Evolutionary conservation across 75 land plant species (phyloP).

Genomic region (Cupressus sempervirens): DNA sequence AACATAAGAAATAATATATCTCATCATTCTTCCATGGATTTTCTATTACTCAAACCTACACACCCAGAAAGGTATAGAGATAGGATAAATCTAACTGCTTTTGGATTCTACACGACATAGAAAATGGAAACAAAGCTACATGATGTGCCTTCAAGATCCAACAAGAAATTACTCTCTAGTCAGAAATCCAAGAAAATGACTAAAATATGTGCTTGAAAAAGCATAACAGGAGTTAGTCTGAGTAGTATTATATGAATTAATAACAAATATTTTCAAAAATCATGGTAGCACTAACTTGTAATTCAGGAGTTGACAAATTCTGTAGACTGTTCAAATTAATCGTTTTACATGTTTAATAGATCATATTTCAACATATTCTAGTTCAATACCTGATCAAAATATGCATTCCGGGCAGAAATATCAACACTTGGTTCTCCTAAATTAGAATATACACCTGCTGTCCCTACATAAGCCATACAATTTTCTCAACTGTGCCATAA

Average conservation of each 20-base stretch:
- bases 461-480: conserved; percentile 2
- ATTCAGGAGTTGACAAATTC: neutral
- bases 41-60: neutral
- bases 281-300: neutral
- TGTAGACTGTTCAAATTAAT: neutral
- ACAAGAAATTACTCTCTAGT: neutral
- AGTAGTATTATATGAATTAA: neutral
- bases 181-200: neutral
- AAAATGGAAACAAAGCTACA: neutral
- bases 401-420: neutral
- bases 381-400: neutral
- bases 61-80: neutral
- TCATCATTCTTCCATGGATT: neutral
- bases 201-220: neutral
- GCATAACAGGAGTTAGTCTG: neutral
- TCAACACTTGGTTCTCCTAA: neutral
- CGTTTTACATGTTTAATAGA: neutral
- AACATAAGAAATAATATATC: neutral
- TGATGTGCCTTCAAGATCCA: neutral
- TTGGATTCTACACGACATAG: neutral
- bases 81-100: neutral
- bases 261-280: neutral
- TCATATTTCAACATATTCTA: neutral
- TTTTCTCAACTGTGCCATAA: neutral
- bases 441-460: neutral